These are phyloP conservation scores for Pharus latifolius DNA, from an alignment of 176 grass and related monocot genomes.

Conservation along the genomic window DNA sequence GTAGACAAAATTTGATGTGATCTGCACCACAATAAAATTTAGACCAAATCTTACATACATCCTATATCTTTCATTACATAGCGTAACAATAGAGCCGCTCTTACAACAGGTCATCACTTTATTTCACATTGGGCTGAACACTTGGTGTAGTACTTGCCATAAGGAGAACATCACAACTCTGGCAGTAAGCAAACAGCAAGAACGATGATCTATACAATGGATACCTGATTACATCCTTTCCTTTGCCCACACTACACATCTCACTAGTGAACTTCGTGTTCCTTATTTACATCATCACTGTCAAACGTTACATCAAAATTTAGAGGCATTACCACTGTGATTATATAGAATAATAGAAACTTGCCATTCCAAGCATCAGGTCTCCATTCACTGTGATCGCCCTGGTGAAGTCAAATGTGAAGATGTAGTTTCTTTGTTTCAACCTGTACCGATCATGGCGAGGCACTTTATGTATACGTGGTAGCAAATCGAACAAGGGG, in stretches of 20 bases:
- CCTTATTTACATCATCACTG: constrained; percentile 27
- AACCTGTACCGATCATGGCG: constrained; percentile 7
- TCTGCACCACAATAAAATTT: too few species aligned
- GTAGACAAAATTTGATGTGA: too few species aligned
- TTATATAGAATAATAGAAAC: constrained; percentile 4
- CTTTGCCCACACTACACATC: background rate
- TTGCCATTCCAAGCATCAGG: background rate
- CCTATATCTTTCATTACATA: too few species aligned
- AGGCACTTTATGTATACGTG: background rate
- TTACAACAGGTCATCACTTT: background rate
- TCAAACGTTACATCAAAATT: constrained; percentile 11
- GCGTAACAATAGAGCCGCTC: too few species aligned
- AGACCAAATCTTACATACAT: too few species aligned
- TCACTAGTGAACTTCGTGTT: background rate
- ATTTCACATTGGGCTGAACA: background rate
- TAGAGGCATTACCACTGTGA: background rate
- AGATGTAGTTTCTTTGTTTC: background rate
- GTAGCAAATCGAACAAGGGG: background rate
- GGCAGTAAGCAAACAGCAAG: background rate
- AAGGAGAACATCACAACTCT: background rate
- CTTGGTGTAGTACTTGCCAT: background rate
- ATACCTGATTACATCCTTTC: background rate
- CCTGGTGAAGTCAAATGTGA: background rate
- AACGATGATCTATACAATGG: background rate
- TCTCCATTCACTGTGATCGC: background rate